phyloP scores from a whole-genome alignment of 441 rosid genomes.

The Syzygium malaccense region DNA sequence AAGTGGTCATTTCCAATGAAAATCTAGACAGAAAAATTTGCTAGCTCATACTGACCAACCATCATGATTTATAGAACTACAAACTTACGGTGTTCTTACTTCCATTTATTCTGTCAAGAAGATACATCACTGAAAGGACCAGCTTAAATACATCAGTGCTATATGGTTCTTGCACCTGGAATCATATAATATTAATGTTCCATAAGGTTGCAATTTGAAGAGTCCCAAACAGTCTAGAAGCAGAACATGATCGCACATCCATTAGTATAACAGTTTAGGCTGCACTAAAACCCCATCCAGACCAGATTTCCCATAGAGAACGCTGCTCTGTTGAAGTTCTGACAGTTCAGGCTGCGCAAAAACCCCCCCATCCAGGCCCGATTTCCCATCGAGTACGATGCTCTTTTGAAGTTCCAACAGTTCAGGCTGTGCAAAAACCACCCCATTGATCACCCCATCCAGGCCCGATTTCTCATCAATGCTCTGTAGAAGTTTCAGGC shows the following conservation, averaged over 20 bases:
- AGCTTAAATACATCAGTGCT: background rate
- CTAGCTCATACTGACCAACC: background rate
- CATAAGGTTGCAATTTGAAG: background rate
- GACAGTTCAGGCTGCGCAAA: too few species aligned
- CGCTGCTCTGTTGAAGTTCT: background rate
- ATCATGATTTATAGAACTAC: background rate
- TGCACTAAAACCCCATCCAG: background rate
- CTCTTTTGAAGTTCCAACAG: too few species aligned
- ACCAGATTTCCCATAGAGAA: background rate
- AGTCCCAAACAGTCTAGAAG: background rate
- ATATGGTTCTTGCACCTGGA: background rate
- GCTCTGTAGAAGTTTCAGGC: background rate
- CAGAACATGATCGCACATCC: background rate
- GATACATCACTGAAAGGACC: background rate
- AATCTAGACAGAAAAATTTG: background rate
- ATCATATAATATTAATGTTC: background rate
- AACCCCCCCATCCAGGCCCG: too few species aligned
- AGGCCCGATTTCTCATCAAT: too few species aligned
- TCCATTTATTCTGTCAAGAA: background rate
- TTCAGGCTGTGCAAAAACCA: too few species aligned
- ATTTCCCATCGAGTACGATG: too few species aligned
- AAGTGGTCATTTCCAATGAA: background rate
- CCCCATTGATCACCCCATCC: too few species aligned
- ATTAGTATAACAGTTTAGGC: background rate
- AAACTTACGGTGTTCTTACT: background rate